Conservation (phyloP, 1,284 basidiomycete genomes). For the Cutaneotrichosporon sp. region DNA sequence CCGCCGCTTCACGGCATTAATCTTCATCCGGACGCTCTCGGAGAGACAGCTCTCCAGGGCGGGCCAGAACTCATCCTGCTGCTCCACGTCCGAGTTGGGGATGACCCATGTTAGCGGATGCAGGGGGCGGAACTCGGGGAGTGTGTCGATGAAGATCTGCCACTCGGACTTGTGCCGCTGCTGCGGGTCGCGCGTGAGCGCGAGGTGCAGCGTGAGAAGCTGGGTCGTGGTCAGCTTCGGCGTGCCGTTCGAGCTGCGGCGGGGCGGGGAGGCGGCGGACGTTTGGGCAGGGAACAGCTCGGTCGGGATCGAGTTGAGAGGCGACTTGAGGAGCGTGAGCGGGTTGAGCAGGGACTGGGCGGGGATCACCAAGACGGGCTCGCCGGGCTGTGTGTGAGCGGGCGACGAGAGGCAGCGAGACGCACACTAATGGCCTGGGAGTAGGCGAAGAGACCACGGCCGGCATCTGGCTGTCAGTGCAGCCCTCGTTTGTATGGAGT, state of each 20-base stretch:
- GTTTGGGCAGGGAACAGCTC: conserved; percentile 30
- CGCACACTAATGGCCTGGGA: conserved; percentile 10
- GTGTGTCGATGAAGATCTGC: conserved; percentile 66
- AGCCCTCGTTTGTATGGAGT: background rate
- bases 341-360: conserved; percentile 64
- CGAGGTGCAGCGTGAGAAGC: conserved; percentile 60
- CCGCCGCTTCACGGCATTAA: conserved; percentile 54
- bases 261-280: conserved; percentile 10
- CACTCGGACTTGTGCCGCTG: conserved; percentile 56
- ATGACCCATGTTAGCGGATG: conserved; percentile 75
- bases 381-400: conserved; percentile 51
- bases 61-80: conserved; percentile 24
- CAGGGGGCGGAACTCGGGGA: conserved; percentile 62
- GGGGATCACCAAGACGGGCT: conserved; percentile 63
- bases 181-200: conserved; percentile 45
- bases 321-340: conserved; percentile 53
- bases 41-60: conserved; percentile 50
- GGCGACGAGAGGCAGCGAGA: background rate
- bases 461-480: conserved; percentile 13
- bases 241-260: conserved; percentile 10
- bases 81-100: conserved; percentile 19
- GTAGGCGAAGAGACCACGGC: conserved; percentile 22
- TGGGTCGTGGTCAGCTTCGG: conserved; percentile 49
- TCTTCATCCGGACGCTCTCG: conserved; percentile 51
- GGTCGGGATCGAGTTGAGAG: conserved; percentile 27